These are phyloP conservation scores for Stereum hirsutum DNA, from an alignment of 1,284 basidiomycete genomes.

Conservation along the genomic window DNA sequence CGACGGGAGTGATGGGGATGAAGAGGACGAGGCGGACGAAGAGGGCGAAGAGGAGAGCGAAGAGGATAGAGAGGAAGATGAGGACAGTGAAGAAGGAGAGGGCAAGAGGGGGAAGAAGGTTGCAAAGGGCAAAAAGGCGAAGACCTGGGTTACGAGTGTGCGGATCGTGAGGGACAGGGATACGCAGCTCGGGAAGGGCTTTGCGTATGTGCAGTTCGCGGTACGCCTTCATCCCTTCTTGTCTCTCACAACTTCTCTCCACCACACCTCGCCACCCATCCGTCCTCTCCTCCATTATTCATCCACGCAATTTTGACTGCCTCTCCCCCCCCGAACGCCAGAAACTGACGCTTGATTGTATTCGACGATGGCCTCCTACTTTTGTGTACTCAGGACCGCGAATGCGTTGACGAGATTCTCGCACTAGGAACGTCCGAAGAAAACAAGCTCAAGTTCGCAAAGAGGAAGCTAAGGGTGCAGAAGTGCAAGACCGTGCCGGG, in stretches of 20 bases:
- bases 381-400: slow-evolving; percentile 80
- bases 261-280: too few relatives aligned
- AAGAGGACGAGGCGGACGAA: slow-evolving; percentile 17
- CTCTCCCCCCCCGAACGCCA: background rate
- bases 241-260: too few relatives aligned
- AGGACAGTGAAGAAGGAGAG: slow-evolving; percentile 15
- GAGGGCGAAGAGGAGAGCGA: slow-evolving; percentile 11
- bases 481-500: slow-evolving; percentile 63
- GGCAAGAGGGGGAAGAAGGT: slow-evolving; percentile 5
- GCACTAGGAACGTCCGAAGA: slow-evolving; percentile 71
- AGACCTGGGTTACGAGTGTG: slow-evolving; percentile 76
- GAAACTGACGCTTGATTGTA: too few relatives aligned
- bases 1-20: slow-evolving; percentile 16
- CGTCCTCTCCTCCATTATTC: too few relatives aligned
- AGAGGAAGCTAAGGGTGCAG: slow-evolving; percentile 82
- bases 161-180: slow-evolving; percentile 87
- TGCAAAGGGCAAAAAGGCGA: slow-evolving; percentile 16
- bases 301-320: too few relatives aligned
- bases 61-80: slow-evolving; percentile 14
- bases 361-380: too few relatives aligned
- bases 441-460: slow-evolving; percentile 77
- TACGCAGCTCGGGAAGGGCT: slow-evolving; percentile 96
- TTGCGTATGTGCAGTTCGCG: slow-evolving; percentile 87
- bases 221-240: slow-evolving; percentile 36
- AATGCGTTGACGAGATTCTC: slow-evolving; percentile 85